A percentile compares a stretch with the other conserved stretches of the same genome.
Conservation (phyloP, 805 yeast genomes). For the Candida germanica region DNA sequence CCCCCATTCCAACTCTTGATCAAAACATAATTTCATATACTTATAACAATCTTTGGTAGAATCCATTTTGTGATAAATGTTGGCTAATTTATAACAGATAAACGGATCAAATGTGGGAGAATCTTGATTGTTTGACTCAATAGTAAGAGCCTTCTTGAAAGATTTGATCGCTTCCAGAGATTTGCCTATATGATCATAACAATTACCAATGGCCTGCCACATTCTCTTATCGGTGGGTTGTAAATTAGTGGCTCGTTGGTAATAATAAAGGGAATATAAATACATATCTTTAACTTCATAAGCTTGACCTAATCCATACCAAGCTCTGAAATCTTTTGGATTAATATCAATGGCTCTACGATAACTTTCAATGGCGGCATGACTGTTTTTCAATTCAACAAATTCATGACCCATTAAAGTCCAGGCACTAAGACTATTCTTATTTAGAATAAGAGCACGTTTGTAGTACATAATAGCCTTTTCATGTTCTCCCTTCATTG, state of each 20-base stretch:
- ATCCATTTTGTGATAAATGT: conserved; percentile 55
- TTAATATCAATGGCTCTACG: conserved; percentile 90
- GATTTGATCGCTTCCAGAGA: conserved; percentile 73
- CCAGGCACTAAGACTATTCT: conserved; percentile 88
- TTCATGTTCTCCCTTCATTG: conserved; percentile 89
- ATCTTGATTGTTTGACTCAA: conserved; percentile 31
- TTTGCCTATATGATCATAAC: conserved; percentile 77
- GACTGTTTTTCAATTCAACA: conserved; percentile 91
- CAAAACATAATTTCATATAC: conserved; percentile 67
- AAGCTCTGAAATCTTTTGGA: conserved; percentile 86
- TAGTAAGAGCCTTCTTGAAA: conserved; percentile 69
- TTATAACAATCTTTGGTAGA: conserved; percentile 52
- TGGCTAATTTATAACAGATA: conserved; percentile 65
- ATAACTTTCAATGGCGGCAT: conserved; percentile 95
- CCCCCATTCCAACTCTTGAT: conserved; percentile 62
- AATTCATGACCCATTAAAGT: conserved; percentile 98
- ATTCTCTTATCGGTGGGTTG: conserved; percentile 88
- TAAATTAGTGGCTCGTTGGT: conserved; percentile 83
- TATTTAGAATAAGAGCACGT: conserved; percentile 79
- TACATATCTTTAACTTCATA: conserved; percentile 96
- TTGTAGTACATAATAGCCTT: conserved; percentile 91
- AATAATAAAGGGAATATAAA: conserved; percentile 85
- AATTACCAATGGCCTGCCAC: conserved; percentile 94
- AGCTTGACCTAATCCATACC: conserved; percentile 99
- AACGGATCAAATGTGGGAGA: conserved; percentile 32